Base-by-base conservation (phyloP, 225 moss, liverwort and hornwort species). In the Polytrichum formosum region DNA sequence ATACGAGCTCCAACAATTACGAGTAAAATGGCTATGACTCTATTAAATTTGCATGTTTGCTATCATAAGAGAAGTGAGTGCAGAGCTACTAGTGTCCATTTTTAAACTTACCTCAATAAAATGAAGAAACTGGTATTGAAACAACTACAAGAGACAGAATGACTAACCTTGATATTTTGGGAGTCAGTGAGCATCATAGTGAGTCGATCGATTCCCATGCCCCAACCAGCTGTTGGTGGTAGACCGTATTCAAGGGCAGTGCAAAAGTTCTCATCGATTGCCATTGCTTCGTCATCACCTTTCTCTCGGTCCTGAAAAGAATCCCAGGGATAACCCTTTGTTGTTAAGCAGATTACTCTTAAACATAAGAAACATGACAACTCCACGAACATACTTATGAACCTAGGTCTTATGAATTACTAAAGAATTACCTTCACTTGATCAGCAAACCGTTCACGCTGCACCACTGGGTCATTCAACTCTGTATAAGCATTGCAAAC, bases 221-320 rank as follows among this genome's bases (percentile, higher is more conserved):
- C 95, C 95, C 95, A 92, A 56, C 95, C 95, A 27, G 84, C 95
- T 59, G 92, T 95, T 61, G 95, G 95, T 33, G 95, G 95, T 70
- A 95, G 73, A 54, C 95, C 92, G 71, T 95, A 95, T 76, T 95
- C 95, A 53, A 95, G 84, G 1, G 92, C 92, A 54, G 91, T 91
- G 63, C 93, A 93, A 64, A 91, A 96, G 54, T 67, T 79, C 73
- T 96, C 96, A 73, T 96, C 96, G 0, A 96, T 86, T 26, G 91
- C 85, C 96, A 96, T 96, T 21, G 96, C 96, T 74, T 96, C 93
- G 73, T 96, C 96, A 67, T 96, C 93, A 64, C 96, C 96, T 88
- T 85, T 71, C 71, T 88, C 91, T 5, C 91, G 93, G 67, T 93
- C 91, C 95, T 90, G 69, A 21, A 28, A 58, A n/a, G 67, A 63